Evolutionary conservation across 495 filamentous ascomycete species (phyloP).

Genomic region (Darksidea phi): DNA sequence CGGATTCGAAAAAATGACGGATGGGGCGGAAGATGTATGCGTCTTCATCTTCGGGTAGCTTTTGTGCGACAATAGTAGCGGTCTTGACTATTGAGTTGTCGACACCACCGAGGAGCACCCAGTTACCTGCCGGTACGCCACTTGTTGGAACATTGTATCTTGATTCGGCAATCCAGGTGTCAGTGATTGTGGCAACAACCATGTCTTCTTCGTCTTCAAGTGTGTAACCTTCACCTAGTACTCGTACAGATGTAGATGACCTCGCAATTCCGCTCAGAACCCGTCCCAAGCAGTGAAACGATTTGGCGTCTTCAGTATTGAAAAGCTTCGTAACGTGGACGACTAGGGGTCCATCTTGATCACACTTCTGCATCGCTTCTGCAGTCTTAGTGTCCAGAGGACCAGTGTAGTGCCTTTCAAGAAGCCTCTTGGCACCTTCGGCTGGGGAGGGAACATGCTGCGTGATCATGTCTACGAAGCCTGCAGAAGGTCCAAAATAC

Average conservation of each 20-base stretch:
- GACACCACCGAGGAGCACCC: constrained; percentile 84
- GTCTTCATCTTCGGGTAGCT: constrained; percentile 80
- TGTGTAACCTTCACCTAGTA: constrained; percentile 93
- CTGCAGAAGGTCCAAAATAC: constrained; percentile 86
- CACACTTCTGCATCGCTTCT: constrained; percentile 73
- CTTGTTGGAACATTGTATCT: constrained; percentile 87
- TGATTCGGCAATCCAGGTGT: constrained; percentile 91
- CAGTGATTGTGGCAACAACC: constrained; percentile 80
- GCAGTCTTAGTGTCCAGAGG: constrained; percentile 87
- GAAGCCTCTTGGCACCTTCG: constrained; percentile 70
- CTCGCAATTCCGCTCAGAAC: constrained; percentile 91
- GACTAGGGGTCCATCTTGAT: constrained; percentile 86
- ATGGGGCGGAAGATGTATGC: constrained; percentile 93
- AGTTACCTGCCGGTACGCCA: constrained; percentile 94
- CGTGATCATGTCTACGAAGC: constrained; percentile 94
- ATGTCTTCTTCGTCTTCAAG: constrained; percentile 98
- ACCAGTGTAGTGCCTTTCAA: constrained; percentile 89
- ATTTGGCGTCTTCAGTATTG: constrained; percentile 79
- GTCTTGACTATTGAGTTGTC: constrained; percentile 99
- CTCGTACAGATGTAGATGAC: constrained; percentile 78
- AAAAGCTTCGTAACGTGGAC: constrained; percentile 92
- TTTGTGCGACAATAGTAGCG: constrained; percentile 85
- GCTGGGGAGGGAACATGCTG: constrained; percentile 86
- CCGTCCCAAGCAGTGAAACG: constrained; percentile 84
- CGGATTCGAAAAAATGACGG: constrained; percentile 92